These are phyloP conservation scores for Centaurea solstitialis DNA, from an alignment of 129 eudicot genomes.

Conservation along the genomic window DNA sequence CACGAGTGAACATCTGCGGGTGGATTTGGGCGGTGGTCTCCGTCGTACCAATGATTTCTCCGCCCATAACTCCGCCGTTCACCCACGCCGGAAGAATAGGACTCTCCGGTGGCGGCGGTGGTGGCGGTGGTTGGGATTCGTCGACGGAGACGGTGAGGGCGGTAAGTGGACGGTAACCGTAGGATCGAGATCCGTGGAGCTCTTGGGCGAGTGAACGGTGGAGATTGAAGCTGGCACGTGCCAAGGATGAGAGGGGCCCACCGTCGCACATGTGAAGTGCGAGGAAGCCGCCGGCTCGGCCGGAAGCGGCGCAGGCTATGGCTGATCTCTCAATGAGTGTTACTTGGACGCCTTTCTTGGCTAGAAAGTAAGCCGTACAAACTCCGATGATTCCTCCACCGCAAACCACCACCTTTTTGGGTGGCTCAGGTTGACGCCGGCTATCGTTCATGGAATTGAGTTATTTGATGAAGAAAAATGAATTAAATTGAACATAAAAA, in stretches of 20 bases:
- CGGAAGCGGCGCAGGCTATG: conserved; percentile 89
- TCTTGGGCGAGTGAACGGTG: conserved; percentile 64
- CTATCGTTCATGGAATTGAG: conserved; percentile 31
- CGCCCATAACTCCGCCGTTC: conserved; percentile 49
- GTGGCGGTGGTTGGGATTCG: conserved; percentile 39
- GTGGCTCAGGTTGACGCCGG: conserved; percentile 16
- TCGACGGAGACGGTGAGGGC: conserved; percentile 55
- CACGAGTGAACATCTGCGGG: conserved; percentile 59
- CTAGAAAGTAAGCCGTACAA: conserved; percentile 78
- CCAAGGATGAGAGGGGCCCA: conserved; percentile 68
- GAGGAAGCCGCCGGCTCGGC: conserved; percentile 87
- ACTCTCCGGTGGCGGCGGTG: conserved; percentile 6
- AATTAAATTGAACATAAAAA: too few species aligned
- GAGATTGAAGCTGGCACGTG: conserved; percentile 84
- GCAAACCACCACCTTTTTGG: conserved; percentile 74
- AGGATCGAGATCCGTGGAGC: conserved; percentile 55
- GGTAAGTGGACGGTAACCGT: conserved; percentile 75
- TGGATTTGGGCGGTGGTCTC: conserved; percentile 80
- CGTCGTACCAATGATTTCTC: conserved; percentile 53
- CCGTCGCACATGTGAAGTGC: conserved; percentile 85
- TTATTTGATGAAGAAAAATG: neutral
- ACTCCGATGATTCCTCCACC: conserved; percentile 97
- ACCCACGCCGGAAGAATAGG: conserved; percentile 69
- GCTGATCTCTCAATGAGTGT: conserved; percentile 82
- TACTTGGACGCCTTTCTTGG: conserved; percentile 70